Conservation (phyloP, 768 basidiomycete species). For the Baorangia bicolor region DNA sequence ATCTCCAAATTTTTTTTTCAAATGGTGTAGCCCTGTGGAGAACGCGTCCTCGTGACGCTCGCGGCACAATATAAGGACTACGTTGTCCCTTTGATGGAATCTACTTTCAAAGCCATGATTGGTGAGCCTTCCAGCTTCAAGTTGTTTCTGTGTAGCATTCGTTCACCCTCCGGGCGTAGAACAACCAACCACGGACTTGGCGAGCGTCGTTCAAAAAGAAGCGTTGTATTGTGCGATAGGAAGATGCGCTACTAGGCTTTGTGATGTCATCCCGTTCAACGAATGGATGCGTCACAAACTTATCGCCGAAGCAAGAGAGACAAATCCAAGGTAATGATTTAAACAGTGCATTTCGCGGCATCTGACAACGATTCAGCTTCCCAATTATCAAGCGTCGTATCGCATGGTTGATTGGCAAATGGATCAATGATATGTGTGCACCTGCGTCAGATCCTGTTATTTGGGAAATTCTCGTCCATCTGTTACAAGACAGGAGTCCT, state of each 20-base stretch:
- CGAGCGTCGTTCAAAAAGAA: conserved; percentile 73
- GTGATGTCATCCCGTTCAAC: conserved; percentile 63
- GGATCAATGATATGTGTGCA: conserved; percentile 69
- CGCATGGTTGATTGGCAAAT: conserved; percentile 92
- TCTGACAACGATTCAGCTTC: conserved; percentile 49
- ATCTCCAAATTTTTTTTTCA: neutral
- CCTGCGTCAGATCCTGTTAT: conserved; percentile 59
- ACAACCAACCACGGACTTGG: conserved; percentile 52
- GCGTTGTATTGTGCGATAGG: conserved; percentile 88
- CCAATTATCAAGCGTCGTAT: conserved; percentile 93
- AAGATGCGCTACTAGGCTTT: conserved; percentile 67
- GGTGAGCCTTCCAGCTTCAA: conserved; percentile 38
- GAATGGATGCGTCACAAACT: conserved; percentile 67
- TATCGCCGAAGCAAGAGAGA: conserved; percentile 54
- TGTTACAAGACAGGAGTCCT: conserved; percentile 65
- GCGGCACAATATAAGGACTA: conserved; percentile 66
- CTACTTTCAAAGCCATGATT: conserved; percentile 58
- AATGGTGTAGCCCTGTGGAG: conserved; percentile 75
- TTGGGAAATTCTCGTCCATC: conserved; percentile 80
- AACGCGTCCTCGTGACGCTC: conserved; percentile 85
- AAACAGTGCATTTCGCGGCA: neutral
- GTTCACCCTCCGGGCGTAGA: conserved; percentile 23
- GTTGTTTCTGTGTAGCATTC: neutral
- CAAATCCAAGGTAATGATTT: conserved; percentile 54
- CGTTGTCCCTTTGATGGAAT: conserved; percentile 63